Conservation (phyloP, 2,329 filamentous ascomycete species). For the Neonectria faginata region DNA sequence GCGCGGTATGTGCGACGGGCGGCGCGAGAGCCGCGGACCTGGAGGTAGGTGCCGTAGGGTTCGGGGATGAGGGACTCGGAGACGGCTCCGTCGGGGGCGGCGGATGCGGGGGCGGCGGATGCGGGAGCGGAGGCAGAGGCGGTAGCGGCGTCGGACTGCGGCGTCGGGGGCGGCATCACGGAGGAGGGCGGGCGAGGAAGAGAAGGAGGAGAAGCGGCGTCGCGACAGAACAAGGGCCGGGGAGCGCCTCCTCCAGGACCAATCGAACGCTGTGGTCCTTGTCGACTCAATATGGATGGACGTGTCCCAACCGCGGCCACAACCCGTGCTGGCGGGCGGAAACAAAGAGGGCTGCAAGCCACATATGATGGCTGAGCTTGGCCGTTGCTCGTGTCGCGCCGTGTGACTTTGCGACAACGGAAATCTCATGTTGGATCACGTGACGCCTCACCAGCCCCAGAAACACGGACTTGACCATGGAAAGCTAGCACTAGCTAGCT, state of each 20-base stretch:
- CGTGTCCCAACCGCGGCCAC: slow-evolving; percentile 22
- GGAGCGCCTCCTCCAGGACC: not conserved
- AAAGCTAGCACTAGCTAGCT: slow-evolving; percentile 5
- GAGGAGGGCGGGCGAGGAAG: not conserved
- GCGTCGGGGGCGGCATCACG: slow-evolving; percentile 16
- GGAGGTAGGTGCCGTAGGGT: slow-evolving; percentile 41
- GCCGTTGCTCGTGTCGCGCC: slow-evolving; percentile 8
- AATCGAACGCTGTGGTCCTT: not conserved
- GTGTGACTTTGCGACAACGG: not conserved
- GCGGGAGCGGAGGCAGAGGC: slow-evolving; percentile 37
- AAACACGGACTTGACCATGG: not conserved
- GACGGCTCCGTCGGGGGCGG: slow-evolving; percentile 36
- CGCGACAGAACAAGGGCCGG: not conserved
- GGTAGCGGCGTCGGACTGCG: slow-evolving; percentile 34
- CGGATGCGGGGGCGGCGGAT: slow-evolving; percentile 41
- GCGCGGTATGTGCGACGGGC: slow-evolving; percentile 44
- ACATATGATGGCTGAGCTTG: slow-evolving; percentile 43
- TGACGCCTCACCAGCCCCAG: slow-evolving; percentile 21
- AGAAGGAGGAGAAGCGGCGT: not conserved
- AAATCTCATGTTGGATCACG: slow-evolving; percentile 43
- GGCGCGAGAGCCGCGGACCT: slow-evolving; percentile 44
- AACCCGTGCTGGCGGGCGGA: slow-evolving; percentile 27
- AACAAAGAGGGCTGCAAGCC: slow-evolving; percentile 34
- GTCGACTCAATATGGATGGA: not conserved
- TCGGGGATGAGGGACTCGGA: slow-evolving; percentile 44